Evolutionary conservation across 176 grass and related monocot species (phyloP).

Genomic region (Paspalum vaginatum): DNA sequence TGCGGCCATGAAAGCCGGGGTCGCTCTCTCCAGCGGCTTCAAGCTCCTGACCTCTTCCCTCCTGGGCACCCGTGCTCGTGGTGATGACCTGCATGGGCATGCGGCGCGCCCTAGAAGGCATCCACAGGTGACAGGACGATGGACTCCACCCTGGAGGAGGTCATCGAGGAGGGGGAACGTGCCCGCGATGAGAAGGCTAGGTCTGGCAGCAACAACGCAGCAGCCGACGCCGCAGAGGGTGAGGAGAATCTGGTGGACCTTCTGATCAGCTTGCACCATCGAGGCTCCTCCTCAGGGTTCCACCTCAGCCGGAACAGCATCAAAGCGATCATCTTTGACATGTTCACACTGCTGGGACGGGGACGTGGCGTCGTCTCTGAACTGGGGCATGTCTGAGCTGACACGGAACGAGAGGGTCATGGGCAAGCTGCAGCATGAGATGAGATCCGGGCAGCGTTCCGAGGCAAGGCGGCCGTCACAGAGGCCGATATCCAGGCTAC

Average conservation of each 20-base stretch:
- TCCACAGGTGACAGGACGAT: conserved; percentile 14
- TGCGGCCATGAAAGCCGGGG: not conserved
- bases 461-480: no score
- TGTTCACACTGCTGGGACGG: no score
- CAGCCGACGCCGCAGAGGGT: not conserved
- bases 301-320: conserved; percentile 23
- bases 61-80: not conserved
- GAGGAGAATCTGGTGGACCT: conserved; percentile 40
- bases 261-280: conserved; percentile 38
- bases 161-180: not conserved
- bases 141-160: conserved; percentile 14
- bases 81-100: conserved; percentile 9
- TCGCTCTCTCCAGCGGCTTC: not conserved
- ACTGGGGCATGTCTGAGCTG: no score
- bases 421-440: no score
- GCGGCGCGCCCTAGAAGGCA: not conserved
- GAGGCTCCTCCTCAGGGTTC: not conserved
- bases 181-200: not conserved
- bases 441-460: no score
- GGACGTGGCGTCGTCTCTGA: no score
- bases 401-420: no score
- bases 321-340: conserved; percentile 45
- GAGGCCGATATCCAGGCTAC: no score
- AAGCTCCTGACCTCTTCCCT: conserved; percentile 29
- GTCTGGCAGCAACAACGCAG: not conserved